Evolutionary conservation across 345 rosid genomes (phyloP), one percentile per base, ranked within the genome.

Genomic region (Eucalyptus polybractea): DNA sequence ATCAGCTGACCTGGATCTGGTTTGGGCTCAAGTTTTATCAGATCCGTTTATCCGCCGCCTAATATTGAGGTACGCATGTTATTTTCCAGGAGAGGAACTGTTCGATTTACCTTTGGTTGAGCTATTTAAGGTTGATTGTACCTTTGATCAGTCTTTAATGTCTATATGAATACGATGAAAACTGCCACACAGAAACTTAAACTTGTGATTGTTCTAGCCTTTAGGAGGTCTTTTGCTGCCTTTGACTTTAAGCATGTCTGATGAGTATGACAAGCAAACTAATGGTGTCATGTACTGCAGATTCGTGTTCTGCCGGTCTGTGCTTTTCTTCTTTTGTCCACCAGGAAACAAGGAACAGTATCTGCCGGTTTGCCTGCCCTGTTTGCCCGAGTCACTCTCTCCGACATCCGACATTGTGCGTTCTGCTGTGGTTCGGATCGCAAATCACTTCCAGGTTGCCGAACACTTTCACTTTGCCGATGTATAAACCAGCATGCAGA

Each of bases 11-110:
- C 93, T 98, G 92, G 96, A 98, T 91, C 93, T 97, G 40, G 99
- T 96, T 69, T 98, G 99, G 99, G 99, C 99, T 22, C 99, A 98
- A 91, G 95, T 96, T 89, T 81, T 97, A 85, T 93, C 96, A 45
- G 98, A 98, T 92, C 98, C 96, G 51, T 98, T 98, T 93, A 93
- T 98, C 76, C 95, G 98, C 88, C 94, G 99, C 89, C 93, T 98
- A 91, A 97, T 98, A 91, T 93, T 98, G 50, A 97, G 99, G 99
- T 98, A 91, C 56, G 53, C 56, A 53, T 89, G 54, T 37, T 89
- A 21, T 47, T 33, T 69, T n/a, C 54, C 44, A 31, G 40, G 54
- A 49, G 62, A 89, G 24, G 45, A 89, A 31, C 31, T 40, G 42
- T 17, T 83, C 0, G 33, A 31, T 50, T 76, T 37, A 24, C 31